phyloP scores from a whole-genome alignment of 163 green algal species.

The Prototheca wickerhamii region DNA sequence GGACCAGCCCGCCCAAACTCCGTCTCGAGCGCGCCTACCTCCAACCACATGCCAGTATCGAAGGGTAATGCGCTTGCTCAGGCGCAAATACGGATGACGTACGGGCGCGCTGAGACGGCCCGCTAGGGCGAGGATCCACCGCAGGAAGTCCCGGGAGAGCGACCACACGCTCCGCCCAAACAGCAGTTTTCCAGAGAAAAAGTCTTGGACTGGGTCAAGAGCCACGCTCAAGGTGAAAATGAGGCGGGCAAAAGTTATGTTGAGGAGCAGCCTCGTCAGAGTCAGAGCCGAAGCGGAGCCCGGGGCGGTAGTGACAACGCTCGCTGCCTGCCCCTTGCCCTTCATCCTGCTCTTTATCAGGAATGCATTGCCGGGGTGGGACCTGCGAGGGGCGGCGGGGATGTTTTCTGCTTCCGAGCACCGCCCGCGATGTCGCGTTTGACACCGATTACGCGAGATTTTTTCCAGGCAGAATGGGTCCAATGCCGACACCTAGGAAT shows the following conservation, averaged over 20 bases:
- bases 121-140: constrained; percentile 28
- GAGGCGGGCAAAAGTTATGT: constrained; percentile 6
- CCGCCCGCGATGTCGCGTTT: no score
- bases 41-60: constrained; percentile 35
- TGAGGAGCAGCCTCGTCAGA: constrained; percentile 13
- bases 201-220: constrained; percentile 22
- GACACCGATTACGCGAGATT: neutral
- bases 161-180: constrained; percentile 27
- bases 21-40: constrained; percentile 6
- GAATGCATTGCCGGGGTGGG: neutral
- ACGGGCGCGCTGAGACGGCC: constrained; percentile 48
- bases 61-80: constrained; percentile 14
- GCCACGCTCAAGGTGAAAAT: constrained; percentile 2
- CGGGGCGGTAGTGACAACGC: neutral
- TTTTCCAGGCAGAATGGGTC: neutral
- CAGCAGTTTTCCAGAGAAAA: constrained; percentile 37
- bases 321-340: neutral
- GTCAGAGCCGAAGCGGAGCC: neutral
- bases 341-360: neutral
- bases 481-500: no score
- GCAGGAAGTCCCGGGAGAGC: constrained; percentile 21
- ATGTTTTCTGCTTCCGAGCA: no score
- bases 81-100: constrained; percentile 4
- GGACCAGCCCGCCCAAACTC: neutral
- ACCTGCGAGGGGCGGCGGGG: neutral